Evolutionary conservation across 306 rosid species (phyloP).

Genomic region (Cucumis sativus): DNA sequence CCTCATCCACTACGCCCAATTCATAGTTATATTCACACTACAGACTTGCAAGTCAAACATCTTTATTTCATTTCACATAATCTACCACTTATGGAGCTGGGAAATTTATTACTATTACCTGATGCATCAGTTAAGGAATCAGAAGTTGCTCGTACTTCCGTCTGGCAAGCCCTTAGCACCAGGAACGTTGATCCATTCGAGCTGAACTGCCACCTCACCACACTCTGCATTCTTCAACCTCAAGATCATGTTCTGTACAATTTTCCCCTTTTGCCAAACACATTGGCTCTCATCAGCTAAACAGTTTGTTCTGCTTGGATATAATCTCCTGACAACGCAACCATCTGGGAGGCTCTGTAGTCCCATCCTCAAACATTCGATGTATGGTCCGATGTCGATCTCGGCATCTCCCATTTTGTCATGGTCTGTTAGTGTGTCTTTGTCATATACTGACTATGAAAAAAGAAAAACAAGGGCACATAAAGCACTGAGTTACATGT

Average conservation of each 20-base stretch:
- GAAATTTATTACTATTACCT: background rate
- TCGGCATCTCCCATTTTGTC: conserved; percentile 87
- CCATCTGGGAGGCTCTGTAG: conserved; percentile 45
- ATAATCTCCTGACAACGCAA: conserved; percentile 39
- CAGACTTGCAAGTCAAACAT: background rate
- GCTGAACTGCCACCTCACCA: conserved; percentile 48
- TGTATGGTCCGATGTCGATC: conserved; percentile 56
- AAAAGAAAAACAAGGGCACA: background rate
- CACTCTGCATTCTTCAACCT: conserved; percentile 58
- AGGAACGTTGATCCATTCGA: conserved; percentile 56
- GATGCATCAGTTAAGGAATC: background rate
- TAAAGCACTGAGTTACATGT: background rate
- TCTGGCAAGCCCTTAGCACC: conserved; percentile 25
- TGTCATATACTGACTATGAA: conserved; percentile 49
- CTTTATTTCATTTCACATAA: background rate
- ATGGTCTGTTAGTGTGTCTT: conserved; percentile 50
- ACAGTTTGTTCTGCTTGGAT: conserved; percentile 36
- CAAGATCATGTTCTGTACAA: conserved; percentile 59
- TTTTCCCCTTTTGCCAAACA: conserved; percentile 37
- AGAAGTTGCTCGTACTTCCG: background rate
- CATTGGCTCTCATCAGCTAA: conserved; percentile 60
- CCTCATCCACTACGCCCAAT: background rate
- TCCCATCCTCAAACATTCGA: conserved; percentile 29
- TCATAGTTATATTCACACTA: background rate
- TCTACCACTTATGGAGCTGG: background rate